Conservation (phyloP, 2,329 filamentous ascomycete species). For the Penicillium aurantiogriseum region DNA sequence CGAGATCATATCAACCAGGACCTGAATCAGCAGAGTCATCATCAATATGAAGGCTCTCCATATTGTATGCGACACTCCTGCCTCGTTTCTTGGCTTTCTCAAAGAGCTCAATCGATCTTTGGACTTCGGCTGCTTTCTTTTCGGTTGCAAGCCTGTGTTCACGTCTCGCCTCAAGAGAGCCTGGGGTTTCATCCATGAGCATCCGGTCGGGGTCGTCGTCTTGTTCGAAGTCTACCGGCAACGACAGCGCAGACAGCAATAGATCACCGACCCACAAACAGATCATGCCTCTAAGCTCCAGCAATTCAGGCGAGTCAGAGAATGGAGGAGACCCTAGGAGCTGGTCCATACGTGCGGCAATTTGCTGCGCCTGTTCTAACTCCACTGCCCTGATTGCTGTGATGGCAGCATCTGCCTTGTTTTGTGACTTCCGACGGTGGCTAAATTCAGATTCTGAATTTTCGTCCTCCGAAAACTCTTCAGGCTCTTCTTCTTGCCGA, state of each 20-base stretch:
- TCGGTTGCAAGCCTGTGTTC: conserved; percentile 37
- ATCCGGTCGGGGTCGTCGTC: conserved; percentile 17
- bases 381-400: conserved; percentile 51
- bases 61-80: conserved; percentile 30
- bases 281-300: conserved; percentile 71
- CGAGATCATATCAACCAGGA: background rate
- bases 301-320: conserved; percentile 63
- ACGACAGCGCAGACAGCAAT: conserved; percentile 34
- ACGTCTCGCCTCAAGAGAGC: conserved; percentile 32
- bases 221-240: conserved; percentile 16
- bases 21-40: conserved; percentile 15
- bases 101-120: conserved; percentile 36
- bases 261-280: conserved; percentile 75
- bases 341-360: conserved; percentile 69
- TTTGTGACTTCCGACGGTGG: conserved; percentile 22
- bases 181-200: conserved; percentile 22
- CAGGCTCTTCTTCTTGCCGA: conserved; percentile 22
- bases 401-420: conserved; percentile 37
- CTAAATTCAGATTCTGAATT: conserved; percentile 26
- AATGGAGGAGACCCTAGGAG: conserved; percentile 69
- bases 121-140: conserved; percentile 30
- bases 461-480: conserved; percentile 35
- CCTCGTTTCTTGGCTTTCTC: conserved; percentile 35
- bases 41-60: conserved; percentile 33
- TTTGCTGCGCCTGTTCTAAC: conserved; percentile 57